Evolutionary conservation across 1,284 basidiomycete species (phyloP).

Genomic region (Rhodotorula sp.): DNA sequence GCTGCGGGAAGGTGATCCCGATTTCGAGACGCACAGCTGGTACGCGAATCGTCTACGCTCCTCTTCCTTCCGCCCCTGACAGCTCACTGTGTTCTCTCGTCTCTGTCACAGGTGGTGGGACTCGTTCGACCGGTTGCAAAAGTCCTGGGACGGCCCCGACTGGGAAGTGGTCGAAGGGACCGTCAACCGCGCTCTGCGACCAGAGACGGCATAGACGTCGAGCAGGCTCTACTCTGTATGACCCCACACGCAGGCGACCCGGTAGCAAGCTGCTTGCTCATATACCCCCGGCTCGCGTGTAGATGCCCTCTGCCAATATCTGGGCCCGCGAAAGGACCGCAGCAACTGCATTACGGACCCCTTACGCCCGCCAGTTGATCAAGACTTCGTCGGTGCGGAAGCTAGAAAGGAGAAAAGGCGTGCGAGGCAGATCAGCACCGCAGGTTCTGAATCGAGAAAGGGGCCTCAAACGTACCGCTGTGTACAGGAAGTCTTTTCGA

Average conservation of each 20-base stretch:
- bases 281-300: neutral
- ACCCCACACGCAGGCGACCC: too few species aligned
- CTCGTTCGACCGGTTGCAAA: conserved; percentile 59
- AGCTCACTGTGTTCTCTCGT: neutral
- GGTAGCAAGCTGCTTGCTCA: too few species aligned
- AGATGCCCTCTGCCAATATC: neutral
- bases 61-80: neutral
- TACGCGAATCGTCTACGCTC: conserved; percentile 5
- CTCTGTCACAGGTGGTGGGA: conserved; percentile 70
- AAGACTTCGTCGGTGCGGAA: conserved; percentile 89
- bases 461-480: conserved; percentile 55
- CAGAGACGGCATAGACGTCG: too few species aligned
- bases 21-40: conserved; percentile 48
- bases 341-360: neutral
- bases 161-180: conserved; percentile 57
- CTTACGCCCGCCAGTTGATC: conserved; percentile 64
- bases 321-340: neutral
- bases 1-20: conserved; percentile 53
- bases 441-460: too few species aligned
- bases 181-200: conserved; percentile 20
- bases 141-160: conserved; percentile 54
- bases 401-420: conserved; percentile 51
- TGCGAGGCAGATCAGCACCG: too few species aligned
- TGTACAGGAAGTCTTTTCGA: conserved; percentile 79
- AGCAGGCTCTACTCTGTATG: neutral